phyloP scores from a whole-genome alignment of 1,139 yeast genomes.

The Komagataea norvegica region DNA sequence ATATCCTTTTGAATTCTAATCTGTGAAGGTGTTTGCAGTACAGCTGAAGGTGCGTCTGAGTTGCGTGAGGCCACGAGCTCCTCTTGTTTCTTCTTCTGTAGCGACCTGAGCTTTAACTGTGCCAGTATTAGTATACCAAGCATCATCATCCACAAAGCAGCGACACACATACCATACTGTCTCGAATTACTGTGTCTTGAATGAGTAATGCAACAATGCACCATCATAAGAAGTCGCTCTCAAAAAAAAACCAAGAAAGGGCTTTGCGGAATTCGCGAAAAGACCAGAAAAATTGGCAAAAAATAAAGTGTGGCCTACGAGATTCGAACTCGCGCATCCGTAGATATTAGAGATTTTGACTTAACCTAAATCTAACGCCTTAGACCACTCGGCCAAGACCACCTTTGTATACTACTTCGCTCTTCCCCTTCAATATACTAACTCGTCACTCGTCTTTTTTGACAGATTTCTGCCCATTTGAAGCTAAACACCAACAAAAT shows the following conservation, averaged over 20 bases:
- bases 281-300: neutral
- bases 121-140: too few relatives aligned
- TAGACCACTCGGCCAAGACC: constrained; percentile 44
- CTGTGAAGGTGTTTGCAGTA: constrained; percentile 38
- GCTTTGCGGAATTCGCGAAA: too few relatives aligned
- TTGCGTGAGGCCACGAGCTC: constrained; percentile 19
- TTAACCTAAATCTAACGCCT: constrained; percentile 41
- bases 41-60: constrained; percentile 15
- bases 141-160: too few relatives aligned
- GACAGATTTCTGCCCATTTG: too few relatives aligned
- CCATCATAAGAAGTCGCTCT: too few relatives aligned
- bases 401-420: constrained; percentile 13
- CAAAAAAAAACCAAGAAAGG: too few relatives aligned
- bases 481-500: too few relatives aligned
- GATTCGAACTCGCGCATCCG: constrained; percentile 37
- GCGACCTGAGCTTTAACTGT: constrained; percentile 52
- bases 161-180: too few relatives aligned
- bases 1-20: constrained; percentile 50
- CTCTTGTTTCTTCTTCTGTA: constrained; percentile 54
- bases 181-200: too few relatives aligned
- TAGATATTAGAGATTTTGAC: constrained; percentile 30
- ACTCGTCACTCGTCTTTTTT: too few relatives aligned
- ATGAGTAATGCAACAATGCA: too few relatives aligned
- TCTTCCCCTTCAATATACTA: too few relatives aligned
- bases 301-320: constrained; percentile 30